Evolutionary conservation across 768 basidiomycete genomes (phyloP).

Genomic region (Austroboletus festivus): DNA sequence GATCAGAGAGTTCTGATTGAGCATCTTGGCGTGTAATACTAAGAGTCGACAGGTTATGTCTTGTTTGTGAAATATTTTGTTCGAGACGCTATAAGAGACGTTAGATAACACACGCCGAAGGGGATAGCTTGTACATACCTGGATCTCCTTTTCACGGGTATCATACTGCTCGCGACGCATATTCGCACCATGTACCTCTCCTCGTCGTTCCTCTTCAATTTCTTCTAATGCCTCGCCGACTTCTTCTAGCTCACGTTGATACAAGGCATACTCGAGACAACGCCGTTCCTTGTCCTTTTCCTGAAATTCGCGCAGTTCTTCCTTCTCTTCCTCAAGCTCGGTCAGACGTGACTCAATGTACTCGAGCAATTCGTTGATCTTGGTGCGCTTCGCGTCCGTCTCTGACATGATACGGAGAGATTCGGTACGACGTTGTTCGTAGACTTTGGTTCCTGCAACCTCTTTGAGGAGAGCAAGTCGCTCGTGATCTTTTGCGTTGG

Average conservation of each 20-base stretch:
- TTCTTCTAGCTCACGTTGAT: constrained; percentile 88
- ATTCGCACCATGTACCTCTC: constrained; percentile 84
- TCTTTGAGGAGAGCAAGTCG: constrained; percentile 93
- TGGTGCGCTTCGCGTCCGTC: constrained; percentile 87
- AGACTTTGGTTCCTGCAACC: constrained; percentile 97
- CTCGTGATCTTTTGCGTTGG: constrained; percentile 96
- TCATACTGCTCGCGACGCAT: constrained; percentile 78
- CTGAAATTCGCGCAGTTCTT: constrained; percentile 95
- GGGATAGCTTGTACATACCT: constrained; percentile 43
- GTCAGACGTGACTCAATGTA: constrained; percentile 87
- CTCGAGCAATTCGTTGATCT: constrained; percentile 85
- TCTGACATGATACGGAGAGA: constrained; percentile 96
- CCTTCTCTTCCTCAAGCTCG: constrained; percentile 97
- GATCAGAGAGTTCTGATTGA: constrained; percentile 82
- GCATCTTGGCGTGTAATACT: constrained; percentile 68
- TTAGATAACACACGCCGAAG: neutral
- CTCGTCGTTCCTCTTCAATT: constrained; percentile 76
- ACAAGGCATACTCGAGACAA: constrained; percentile 92
- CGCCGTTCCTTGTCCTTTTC: constrained; percentile 92
- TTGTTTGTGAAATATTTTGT: constrained; percentile 62
- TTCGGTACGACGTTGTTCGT: constrained; percentile 90
- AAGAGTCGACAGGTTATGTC: constrained; percentile 69
- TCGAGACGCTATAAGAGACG: constrained; percentile 60
- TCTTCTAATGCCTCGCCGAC: constrained; percentile 82
- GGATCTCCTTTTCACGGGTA: constrained; percentile 78